Evolutionary conservation across 164 flowering plant genomes (phyloP), one percentile per base, ranked within the genome.

Genomic region (Nymphaea colorata): DNA sequence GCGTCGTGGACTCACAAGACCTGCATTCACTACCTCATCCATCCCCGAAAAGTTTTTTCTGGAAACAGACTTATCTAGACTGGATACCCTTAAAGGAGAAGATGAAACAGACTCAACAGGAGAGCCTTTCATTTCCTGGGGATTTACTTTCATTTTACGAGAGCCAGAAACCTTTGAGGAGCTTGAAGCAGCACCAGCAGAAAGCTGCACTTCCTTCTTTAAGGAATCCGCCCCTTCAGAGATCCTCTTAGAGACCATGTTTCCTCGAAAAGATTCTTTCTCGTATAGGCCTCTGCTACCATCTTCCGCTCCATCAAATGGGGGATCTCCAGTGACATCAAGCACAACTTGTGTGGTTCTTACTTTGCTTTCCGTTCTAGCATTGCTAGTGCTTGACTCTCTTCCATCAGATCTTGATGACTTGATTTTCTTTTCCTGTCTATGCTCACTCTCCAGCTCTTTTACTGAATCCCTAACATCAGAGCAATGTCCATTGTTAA

Each of bases 101-200:
- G 99, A 94, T 67, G 99, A 90, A 74, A 91, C 97, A 66, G 99
- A 94, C 70, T 88, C 96, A 43, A 88, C 97, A 4, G 99, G 99
- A 42, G 99, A 94, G 62, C 91, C 85, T 80, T 84, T 91, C 55
- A 70, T 61, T 66, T 87, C 97, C 69, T 79, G 87, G 71, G 75
- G 68, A 62, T 78, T 83, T 51, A 75, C 69, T 79, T 77, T 89
- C 64, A 76, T 77, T 75, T 76, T 89, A 70, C 70, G 85, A 7
- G 98, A 87, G 43, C 88, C 85, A 71, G 94, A 87, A 74, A 91
- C 83, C 81, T 89, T 91, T 15, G 97, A 94, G 67, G 97, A 89
- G 81, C 97, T 94, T 43, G 98, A 94, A 72, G 93, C 83, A 36
- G 95, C 90, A 25, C 89, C 90, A 57, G 86, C 73, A 66, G 82